These are phyloP conservation scores for Marsdenia floribunda DNA, from an alignment of 257 asterid genomes.

Conservation along the genomic window DNA sequence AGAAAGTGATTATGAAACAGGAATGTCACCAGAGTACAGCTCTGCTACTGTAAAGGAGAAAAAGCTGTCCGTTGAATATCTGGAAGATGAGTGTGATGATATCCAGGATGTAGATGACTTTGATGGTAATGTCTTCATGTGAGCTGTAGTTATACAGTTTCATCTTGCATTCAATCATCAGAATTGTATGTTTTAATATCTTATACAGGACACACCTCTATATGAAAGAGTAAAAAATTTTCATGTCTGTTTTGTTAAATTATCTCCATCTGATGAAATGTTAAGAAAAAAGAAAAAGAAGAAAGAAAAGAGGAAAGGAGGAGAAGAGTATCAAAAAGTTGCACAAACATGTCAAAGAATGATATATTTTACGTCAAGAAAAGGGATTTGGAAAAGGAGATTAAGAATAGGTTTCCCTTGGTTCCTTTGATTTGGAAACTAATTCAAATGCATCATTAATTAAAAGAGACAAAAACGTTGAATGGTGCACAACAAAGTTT, in stretches of 20 bases:
- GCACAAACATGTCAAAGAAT: background rate
- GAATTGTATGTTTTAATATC: background rate
- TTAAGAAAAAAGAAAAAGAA: background rate
- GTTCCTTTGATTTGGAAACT: background rate
- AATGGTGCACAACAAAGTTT: background rate
- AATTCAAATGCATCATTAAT: background rate
- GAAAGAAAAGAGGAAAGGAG: background rate
- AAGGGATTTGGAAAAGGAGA: slow-evolving; percentile 3
- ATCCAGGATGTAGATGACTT: slow-evolving; percentile 59
- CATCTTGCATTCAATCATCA: background rate
- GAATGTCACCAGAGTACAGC: slow-evolving; percentile 17
- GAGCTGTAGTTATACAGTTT: background rate
- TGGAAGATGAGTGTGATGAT: slow-evolving; percentile 66
- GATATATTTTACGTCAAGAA: background rate
- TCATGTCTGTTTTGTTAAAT: background rate
- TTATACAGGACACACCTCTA: background rate
- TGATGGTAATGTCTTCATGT: slow-evolving; percentile 42
- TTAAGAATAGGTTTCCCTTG: background rate
- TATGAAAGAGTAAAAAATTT: background rate
- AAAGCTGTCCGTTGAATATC: slow-evolving; percentile 54
- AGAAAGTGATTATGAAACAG: slow-evolving; percentile 35
- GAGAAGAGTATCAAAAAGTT: slow-evolving; percentile 7
- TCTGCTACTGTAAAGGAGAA: slow-evolving; percentile 34
- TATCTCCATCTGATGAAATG: background rate
- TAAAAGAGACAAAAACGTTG: background rate